These are phyloP conservation scores for Collariella sp. DNA, from an alignment of 495 filamentous ascomycete species.

Conservation along the genomic window DNA sequence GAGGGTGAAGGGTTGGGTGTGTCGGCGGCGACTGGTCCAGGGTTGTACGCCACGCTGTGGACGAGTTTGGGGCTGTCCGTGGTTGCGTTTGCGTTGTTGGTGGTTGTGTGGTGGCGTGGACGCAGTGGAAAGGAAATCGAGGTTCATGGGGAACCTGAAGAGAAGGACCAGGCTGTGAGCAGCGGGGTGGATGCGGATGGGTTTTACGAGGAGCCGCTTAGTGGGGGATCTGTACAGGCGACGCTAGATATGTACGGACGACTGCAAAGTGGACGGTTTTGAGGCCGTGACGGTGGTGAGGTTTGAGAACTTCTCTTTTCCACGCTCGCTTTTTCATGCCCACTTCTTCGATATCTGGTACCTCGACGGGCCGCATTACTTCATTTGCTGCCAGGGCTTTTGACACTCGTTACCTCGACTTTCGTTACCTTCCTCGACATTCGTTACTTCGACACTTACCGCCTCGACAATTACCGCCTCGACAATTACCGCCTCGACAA, in stretches of 20 bases:
- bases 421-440: too few species aligned
- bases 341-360: too few species aligned
- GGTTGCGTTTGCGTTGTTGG: not conserved
- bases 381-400: too few species aligned
- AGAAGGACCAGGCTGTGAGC: constrained; percentile 1
- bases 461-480: too few species aligned
- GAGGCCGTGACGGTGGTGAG: not conserved
- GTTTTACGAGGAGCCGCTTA: not conserved
- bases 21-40: constrained; percentile 58
- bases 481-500: too few species aligned
- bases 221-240: not conserved
- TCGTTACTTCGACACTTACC: too few species aligned
- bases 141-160: not conserved
- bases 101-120: not conserved
- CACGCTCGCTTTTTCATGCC: too few species aligned
- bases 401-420: too few species aligned
- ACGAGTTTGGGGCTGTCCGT: constrained; percentile 1
- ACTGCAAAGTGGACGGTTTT: not conserved
- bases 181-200: not conserved
- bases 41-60: constrained; percentile 38
- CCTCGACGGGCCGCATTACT: too few species aligned
- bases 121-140: too few species aligned
- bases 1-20: constrained; percentile 29
- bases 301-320: not conserved
- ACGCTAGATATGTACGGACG: not conserved